phyloP scores from a whole-genome alignment of 2,329 filamentous ascomycete genomes.

The Xylariaceae sp. region DNA sequence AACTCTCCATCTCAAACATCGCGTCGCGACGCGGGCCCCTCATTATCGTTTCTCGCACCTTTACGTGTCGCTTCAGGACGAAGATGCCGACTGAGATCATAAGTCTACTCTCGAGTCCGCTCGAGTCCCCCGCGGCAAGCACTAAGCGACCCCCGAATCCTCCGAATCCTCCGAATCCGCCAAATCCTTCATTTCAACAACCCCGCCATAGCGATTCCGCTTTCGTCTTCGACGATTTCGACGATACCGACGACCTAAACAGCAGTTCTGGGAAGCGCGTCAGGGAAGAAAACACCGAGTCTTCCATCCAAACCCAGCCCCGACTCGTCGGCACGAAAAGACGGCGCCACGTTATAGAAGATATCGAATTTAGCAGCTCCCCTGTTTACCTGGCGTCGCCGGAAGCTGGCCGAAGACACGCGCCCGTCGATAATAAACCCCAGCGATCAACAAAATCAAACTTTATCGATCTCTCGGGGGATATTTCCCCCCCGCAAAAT shows the following conservation, averaged over 20 bases:
- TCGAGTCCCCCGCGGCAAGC: slow-evolving; percentile 10
- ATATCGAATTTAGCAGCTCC: slow-evolving; percentile 29
- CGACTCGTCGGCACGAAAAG: slow-evolving; percentile 17
- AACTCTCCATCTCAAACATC: too few species aligned
- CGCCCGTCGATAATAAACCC: neutral
- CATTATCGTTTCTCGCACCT: neutral
- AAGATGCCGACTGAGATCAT: slow-evolving; percentile 35
- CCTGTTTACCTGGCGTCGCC: slow-evolving; percentile 11
- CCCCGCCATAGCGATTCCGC: slow-evolving; percentile 19
- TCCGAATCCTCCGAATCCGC: too few species aligned
- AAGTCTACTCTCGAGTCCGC: slow-evolving; percentile 32
- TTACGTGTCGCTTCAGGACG: neutral
- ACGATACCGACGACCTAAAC: slow-evolving; percentile 36
- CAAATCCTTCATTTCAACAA: neutral
- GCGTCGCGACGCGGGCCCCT: neutral
- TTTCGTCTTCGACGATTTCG: slow-evolving; percentile 39
- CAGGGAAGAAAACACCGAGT: slow-evolving; percentile 5
- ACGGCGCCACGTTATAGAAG: slow-evolving; percentile 25
- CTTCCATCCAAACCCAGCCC: slow-evolving; percentile 5
- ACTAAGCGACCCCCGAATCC: slow-evolving; percentile 17
- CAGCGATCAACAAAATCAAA: slow-evolving; percentile 6
- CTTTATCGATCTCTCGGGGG: slow-evolving; percentile 29
- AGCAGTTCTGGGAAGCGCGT: slow-evolving; percentile 22
- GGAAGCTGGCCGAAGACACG: slow-evolving; percentile 1
- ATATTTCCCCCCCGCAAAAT: slow-evolving; percentile 20